A percentile compares a stretch with the other conserved stretches of the same genome.
Evolutionary conservation across 2,329 filamentous ascomycete genomes (phyloP).

Genomic region (Neonectria hederae): DNA sequence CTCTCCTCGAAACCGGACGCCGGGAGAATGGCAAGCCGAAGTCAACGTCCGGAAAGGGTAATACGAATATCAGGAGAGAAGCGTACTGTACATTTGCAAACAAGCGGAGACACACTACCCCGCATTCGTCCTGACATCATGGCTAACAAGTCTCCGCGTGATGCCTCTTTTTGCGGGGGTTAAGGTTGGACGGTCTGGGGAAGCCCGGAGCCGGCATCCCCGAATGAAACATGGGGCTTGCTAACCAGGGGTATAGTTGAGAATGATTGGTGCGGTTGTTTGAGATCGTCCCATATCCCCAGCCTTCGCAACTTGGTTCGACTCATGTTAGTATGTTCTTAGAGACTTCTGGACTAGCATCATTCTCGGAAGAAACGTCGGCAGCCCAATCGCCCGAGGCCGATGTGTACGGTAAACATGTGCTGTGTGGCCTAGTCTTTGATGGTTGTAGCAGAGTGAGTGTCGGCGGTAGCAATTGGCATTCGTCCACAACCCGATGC

Average conservation of each 20-base stretch:
- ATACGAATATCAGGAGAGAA: not conserved
- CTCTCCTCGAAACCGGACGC: not conserved
- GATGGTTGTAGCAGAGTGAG: not conserved
- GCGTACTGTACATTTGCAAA: not conserved
- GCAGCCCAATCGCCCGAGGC: not conserved
- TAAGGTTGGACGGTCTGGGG: not conserved
- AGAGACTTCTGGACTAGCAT: not conserved
- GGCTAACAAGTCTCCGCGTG: not conserved
- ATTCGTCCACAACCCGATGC: slow-evolving; percentile 12
- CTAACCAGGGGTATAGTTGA: not conserved
- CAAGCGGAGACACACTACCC: not conserved
- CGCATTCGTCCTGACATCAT: not conserved
- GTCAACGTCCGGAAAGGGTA: not conserved
- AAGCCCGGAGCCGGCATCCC: not conserved
- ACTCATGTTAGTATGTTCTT: no score
- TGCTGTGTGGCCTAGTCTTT: not conserved
- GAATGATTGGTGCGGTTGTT: not conserved
- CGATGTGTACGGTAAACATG: not conserved
- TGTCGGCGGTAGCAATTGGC: not conserved
- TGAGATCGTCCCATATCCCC: not conserved
- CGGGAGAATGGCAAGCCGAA: not conserved
- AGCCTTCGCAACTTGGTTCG: not conserved
- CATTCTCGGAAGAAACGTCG: not conserved
- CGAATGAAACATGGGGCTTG: not conserved
- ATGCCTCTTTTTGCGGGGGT: not conserved